Conservation (phyloP, 225 moss, liverwort and hornwort species). For the Pseudoscleropodium purum region DNA sequence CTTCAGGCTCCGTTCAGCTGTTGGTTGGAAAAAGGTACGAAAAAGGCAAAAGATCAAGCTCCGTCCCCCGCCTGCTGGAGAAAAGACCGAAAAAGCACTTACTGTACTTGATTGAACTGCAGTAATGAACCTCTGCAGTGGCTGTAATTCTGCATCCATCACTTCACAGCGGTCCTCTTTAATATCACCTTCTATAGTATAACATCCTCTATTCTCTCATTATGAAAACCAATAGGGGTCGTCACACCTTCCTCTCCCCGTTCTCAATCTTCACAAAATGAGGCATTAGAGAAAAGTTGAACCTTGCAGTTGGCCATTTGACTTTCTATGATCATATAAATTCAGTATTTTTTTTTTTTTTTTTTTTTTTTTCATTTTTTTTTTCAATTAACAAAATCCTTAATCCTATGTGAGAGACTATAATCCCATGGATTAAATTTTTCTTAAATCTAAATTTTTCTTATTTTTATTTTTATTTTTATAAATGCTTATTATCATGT, state of each 20-base stretch:
- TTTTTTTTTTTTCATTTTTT: too few relatives aligned
- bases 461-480: too few relatives aligned
- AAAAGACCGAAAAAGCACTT: not conserved
- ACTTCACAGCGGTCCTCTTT: not conserved
- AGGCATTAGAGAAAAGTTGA: too few relatives aligned
- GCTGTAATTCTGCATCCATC: too few relatives aligned
- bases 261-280: not conserved
- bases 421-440: too few relatives aligned
- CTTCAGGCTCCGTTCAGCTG: not conserved
- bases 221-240: not conserved
- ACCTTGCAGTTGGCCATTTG: too few relatives aligned
- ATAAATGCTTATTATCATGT: too few relatives aligned
- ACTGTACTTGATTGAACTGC: not conserved
- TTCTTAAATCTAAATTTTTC: too few relatives aligned
- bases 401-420: too few relatives aligned
- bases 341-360: too few relatives aligned
- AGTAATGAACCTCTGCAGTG: not conserved
- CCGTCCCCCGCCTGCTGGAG: not conserved
- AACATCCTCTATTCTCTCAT: not conserved
- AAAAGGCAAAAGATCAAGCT: not conserved
- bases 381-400: too few relatives aligned
- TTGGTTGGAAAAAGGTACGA: not conserved
- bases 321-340: too few relatives aligned
- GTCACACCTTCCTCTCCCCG: not conserved
- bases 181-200: not conserved